Evolutionary conservation across 176 grass and related monocot genomes (phyloP).

Genomic region (Oryza officinalis): DNA sequence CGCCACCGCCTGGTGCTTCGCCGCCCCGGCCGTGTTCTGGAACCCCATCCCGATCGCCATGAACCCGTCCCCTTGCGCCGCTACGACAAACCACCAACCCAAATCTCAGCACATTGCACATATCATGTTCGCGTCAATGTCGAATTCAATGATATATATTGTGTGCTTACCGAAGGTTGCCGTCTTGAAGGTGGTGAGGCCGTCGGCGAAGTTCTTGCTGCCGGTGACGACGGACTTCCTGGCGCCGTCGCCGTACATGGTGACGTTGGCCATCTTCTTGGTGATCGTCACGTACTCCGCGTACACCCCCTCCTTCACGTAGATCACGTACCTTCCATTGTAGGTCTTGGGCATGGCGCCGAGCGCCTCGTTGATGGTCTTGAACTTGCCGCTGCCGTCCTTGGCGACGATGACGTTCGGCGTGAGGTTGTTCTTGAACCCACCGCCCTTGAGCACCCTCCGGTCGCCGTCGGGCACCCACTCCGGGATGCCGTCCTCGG

Average conservation of each 20-base stretch:
- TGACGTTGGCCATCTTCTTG: slow-evolving; percentile 53
- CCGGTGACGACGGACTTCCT: slow-evolving; percentile 66
- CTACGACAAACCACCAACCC: slow-evolving; percentile 10
- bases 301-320: slow-evolving; percentile 81
- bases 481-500: slow-evolving; percentile 44
- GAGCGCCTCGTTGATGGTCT: slow-evolving; percentile 65
- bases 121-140: neutral
- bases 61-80: slow-evolving; percentile 69
- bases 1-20: slow-evolving; percentile 90
- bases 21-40: slow-evolving; percentile 80
- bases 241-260: slow-evolving; percentile 63
- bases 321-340: slow-evolving; percentile 63
- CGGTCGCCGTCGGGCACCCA: slow-evolving; percentile 53
- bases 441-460: slow-evolving; percentile 55
- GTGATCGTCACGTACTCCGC: slow-evolving; percentile 62
- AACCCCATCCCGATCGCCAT: slow-evolving; percentile 80
- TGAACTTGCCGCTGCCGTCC: slow-evolving; percentile 71
- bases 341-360: slow-evolving; percentile 58
- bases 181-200: slow-evolving; percentile 70
- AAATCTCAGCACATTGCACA: neutral
- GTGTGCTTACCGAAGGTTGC: slow-evolving; percentile 71
- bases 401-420: slow-evolving; percentile 66
- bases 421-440: slow-evolving; percentile 47
- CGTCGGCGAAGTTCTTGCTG: slow-evolving; percentile 70
- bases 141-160: too few species aligned